Base-by-base conservation (phyloP, 106 monocot genomes). In the Allium cepa region DNA sequence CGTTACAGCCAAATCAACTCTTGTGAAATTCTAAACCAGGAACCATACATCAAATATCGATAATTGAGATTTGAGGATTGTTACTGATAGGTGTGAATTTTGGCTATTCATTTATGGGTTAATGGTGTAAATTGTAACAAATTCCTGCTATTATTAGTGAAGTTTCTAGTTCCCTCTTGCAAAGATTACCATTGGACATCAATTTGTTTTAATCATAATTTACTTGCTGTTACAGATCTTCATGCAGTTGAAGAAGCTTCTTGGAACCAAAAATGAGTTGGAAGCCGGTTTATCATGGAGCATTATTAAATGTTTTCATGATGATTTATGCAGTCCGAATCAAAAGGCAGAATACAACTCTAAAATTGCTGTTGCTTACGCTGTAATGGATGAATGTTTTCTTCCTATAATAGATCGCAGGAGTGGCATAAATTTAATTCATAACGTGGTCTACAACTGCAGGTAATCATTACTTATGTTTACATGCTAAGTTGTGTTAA, bases 341-440 rank as follows among this genome's bases (percentile, higher is more conserved):
- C 69, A 53, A 52, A 78, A 52, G 53, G 92, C 74, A 56, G 86
- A 92, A 58, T 87, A 82, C 75, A 97, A 97, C 53, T 82, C 92
- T 11, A 92, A 89, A 81, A 69, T 81, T 77, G 84, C 88, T 65
- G 84, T 92, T 77, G 88, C 96, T 9, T 73, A 82, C 57, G 63
- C 78, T 26, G 76, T 97, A 48, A 88, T 89, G 96, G 76, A 92
- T 48, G 96, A 97, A 60, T 97, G 96, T 57, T 97, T 97, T 82
- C 63, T 82, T 14, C 96, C 96, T 1, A 84, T 84, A 49, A 61
- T 73, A 72, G 96, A 97, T 56, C 79, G 83, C 58, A 82, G 96
- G 62, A 92, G 86, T 79, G 86, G 89, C 17, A 78, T 92, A 46
- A 84, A 97, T 79, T 67, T 97, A 58, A 88, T 97, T 64, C 83